Base-by-base conservation (phyloP, 305 asterid genomes). In the Fraxinus greggii region DNA sequence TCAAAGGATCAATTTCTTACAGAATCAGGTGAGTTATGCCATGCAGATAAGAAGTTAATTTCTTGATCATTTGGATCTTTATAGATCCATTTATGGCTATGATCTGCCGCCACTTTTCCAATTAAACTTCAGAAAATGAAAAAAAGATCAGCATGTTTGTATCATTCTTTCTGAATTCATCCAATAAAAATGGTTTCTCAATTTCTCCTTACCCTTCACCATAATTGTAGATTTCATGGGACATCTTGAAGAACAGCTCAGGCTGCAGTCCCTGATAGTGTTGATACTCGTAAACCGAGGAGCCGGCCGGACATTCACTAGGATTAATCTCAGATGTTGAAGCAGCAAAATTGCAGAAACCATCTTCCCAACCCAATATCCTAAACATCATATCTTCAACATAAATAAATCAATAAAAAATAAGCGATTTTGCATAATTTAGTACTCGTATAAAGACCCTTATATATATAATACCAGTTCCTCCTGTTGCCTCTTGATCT, bases 331-430 rank as follows among this genome's bases (percentile, higher is more conserved):
- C 98, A 75, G 84, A 48, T 28, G 94, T 81, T 17, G 98, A 93
- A 0, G 98, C 98, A 2, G 94, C 95, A 88, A 96, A 96, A 76
- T 96, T 93, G 92, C 99, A 96, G 85, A 94, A 96, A 28, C 99
- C 99, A 93, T 96, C 99, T 86, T 96, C 99, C 99, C 99, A 96
- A 1, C 91, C 99, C 91, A 96, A 86, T 86, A 96, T 96, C 99
- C 99, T 96, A 69, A 26, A 77, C 69, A 77, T 38, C 7, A 78
- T 24, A 35, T 63, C 38, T 3, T 17, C 6, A 76, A 13, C 10
- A 13, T 15, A 79, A 56, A 32, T 6, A 59, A 33, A 45, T 67
- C 38, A 7, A 23, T 12, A 15, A 67, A 38, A 77, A 77, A 76
- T 17, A 77, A 56, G 13, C n/a, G 63, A 12, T 5, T 38, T 36